Conservation (phyloP, 2,329 filamentous ascomycete genomes). For the Colletotrichum sp. region DNA sequence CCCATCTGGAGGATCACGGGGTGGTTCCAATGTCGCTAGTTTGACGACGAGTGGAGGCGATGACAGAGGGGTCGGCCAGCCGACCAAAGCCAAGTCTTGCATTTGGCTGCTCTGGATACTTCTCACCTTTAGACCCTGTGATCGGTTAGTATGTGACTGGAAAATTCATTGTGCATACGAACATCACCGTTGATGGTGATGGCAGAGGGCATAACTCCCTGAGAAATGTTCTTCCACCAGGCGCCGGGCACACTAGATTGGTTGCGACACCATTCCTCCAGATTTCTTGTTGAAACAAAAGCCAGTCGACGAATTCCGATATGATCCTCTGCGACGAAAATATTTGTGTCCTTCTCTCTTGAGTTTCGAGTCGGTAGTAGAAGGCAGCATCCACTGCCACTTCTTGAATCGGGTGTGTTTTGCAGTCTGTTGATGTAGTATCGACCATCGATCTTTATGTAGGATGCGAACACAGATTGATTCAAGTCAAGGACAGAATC, state of each 20-base stretch:
- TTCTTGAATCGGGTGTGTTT: not conserved
- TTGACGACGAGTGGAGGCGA: not conserved
- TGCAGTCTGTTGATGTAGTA: not conserved
- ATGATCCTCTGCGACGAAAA: not conserved
- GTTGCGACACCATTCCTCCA: not conserved
- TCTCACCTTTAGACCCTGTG: not conserved
- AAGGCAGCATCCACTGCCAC: not conserved
- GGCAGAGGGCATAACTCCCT: not conserved
- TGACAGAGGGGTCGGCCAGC: not conserved
- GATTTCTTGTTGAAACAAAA: not conserved
- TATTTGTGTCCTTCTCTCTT: not conserved
- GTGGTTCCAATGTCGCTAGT: not conserved
- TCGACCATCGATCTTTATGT: not conserved
- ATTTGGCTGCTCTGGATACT: not conserved
- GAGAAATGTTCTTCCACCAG: not conserved
- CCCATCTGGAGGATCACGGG: not conserved
- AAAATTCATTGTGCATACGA: not conserved
- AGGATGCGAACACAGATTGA: not conserved
- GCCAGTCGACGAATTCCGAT: not conserved
- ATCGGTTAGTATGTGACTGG: not conserved
- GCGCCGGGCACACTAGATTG: not conserved
- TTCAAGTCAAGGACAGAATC: not conserved
- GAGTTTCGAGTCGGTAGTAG: not conserved
- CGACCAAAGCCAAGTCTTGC: not conserved
- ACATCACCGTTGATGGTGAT: not conserved